These are phyloP conservation scores for Plasmodium gonderi DNA, from an alignment of 169 alveolate genomes.

Conservation along the genomic window DNA sequence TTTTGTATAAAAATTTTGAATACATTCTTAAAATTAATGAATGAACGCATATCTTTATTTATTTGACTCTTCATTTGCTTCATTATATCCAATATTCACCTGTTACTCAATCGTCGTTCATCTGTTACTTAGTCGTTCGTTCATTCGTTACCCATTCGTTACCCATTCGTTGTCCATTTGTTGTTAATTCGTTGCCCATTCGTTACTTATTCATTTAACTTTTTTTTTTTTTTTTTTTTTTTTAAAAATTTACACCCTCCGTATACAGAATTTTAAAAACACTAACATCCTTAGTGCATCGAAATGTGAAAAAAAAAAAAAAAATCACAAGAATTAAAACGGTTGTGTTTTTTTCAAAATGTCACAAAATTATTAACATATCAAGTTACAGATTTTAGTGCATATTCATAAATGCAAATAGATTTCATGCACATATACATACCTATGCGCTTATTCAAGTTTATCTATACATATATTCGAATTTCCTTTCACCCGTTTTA, in stretches of 20 bases:
- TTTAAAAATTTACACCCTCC: not conserved
- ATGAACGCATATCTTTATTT: not conserved
- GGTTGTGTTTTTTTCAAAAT: not conserved
- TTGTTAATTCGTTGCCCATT: not conserved
- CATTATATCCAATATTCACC: not conserved
- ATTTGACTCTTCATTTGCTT: not conserved
- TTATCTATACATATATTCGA: not conserved
- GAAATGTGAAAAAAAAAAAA: not conserved
- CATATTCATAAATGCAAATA: not conserved
- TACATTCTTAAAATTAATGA: not conserved
- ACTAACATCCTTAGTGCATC: not conserved
- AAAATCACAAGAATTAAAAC: not conserved
- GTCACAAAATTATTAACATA: not conserved
- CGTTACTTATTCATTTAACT: not conserved
- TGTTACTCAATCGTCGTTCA: not conserved
- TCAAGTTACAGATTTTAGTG: not conserved
- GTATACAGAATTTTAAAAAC: not conserved
- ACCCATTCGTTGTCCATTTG: not conserved
- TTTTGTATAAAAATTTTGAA: not conserved
- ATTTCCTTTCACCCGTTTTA: conserved; percentile 4
- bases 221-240: conserved; percentile 7
- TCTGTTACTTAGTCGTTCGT: not conserved
- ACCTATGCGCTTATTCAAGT: not conserved
- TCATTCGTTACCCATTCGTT: not conserved
- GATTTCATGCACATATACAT: not conserved